A percentile compares a stretch with the other conserved stretches of the same genome.
These are phyloP conservation scores for Agaricus blazei DNA, from an alignment of 768 basidiomycete species.

Conservation along the genomic window DNA sequence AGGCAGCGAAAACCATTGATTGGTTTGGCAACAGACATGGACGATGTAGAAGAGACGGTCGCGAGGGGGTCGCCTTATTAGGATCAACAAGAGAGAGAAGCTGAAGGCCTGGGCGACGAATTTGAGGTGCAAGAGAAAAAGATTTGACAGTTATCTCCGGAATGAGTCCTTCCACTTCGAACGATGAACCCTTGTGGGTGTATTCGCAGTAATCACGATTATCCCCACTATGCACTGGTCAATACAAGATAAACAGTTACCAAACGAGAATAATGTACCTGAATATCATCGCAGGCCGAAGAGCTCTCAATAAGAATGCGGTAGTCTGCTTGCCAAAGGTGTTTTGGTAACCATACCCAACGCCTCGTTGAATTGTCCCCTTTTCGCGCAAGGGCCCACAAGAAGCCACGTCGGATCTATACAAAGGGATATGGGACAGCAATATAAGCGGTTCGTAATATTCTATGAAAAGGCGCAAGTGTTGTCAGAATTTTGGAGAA, in stretches of 20 bases:
- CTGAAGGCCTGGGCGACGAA: conserved; percentile 78
- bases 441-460: conserved; percentile 51
- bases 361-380: conserved; percentile 67
- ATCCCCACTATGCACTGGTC: conserved; percentile 58
- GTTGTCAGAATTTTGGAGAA: background rate
- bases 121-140: conserved; percentile 71
- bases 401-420: conserved; percentile 62
- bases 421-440: conserved; percentile 83
- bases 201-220: conserved; percentile 91
- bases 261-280: conserved; percentile 37
- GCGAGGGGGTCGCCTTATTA: conserved; percentile 23
- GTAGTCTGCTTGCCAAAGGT: conserved; percentile 79
- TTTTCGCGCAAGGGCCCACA: conserved; percentile 79
- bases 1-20: conserved; percentile 43
- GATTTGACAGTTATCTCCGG: conserved; percentile 88
- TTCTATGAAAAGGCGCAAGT: conserved; percentile 17
- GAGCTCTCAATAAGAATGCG: conserved; percentile 57
- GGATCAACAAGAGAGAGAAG: conserved; percentile 60
- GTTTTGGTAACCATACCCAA: conserved; percentile 79
- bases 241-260: background rate
- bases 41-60: conserved; percentile 51
- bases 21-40: conserved; percentile 81
- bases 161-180: conserved; percentile 23
- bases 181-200: conserved; percentile 18
- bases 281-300: conserved; percentile 68